Evolutionary conservation across 345 rosid genomes (phyloP).

Genomic region (Eucalyptus erythrocorys): DNA sequence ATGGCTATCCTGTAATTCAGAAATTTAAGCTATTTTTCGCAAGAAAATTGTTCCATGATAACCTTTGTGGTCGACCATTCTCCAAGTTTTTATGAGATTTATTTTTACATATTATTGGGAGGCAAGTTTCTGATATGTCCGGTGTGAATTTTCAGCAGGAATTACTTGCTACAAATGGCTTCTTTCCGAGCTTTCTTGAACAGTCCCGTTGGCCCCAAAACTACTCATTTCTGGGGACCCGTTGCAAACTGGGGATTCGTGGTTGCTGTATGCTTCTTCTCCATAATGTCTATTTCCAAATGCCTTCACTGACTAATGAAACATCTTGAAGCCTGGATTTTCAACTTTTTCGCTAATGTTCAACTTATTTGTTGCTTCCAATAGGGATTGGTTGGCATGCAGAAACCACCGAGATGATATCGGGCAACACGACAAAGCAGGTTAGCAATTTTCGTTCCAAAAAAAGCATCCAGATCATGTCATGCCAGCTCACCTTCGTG

Average conservation of each 20-base stretch:
- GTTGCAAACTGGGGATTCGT: constrained; percentile 90
- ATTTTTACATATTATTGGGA: neutral
- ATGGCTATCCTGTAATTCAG: neutral
- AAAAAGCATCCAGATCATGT: neutral
- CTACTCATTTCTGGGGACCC: constrained; percentile 92
- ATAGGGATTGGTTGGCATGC: constrained; percentile 87
- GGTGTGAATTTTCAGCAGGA: neutral
- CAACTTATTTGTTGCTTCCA: neutral
- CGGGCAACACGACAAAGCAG: constrained; percentile 21
- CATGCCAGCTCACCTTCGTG: neutral
- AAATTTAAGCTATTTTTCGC: neutral
- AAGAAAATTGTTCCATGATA: neutral
- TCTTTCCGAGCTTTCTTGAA: constrained; percentile 63
- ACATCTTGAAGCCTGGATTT: neutral
- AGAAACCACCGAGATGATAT: constrained; percentile 97
- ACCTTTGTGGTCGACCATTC: neutral
- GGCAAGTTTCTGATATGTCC: neutral
- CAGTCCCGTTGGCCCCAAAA: constrained; percentile 81
- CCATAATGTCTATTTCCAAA: neutral
- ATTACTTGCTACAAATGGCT: constrained; percentile 27
- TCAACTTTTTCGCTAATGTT: neutral
- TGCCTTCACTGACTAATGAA: neutral
- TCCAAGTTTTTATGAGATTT: neutral
- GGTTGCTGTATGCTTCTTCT: constrained; percentile 43
- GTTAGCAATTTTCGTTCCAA: neutral